Percentiles rank a stretch among this genome's conserved stretches.
Evolutionary conservation across 2,329 filamentous ascomycete species (phyloP).

Genomic region (Monosporascus ibericus): DNA sequence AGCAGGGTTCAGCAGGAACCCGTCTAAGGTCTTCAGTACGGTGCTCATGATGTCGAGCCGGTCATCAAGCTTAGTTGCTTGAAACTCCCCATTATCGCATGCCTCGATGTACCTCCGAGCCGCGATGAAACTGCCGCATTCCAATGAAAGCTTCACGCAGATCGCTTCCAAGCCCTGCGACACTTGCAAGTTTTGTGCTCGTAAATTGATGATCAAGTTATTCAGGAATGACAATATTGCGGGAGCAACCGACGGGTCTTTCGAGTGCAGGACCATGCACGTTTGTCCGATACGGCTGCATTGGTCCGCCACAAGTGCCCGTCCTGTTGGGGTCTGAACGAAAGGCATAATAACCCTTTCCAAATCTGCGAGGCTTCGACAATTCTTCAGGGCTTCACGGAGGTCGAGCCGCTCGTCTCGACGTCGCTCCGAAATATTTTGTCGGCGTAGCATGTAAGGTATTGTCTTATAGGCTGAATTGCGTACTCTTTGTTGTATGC

Average conservation of each 20-base stretch:
- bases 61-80: background rate
- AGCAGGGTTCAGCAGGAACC: background rate
- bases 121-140: conserved; percentile 8
- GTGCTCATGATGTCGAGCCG: background rate
- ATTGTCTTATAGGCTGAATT: conserved; percentile 11
- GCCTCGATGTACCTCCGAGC: conserved; percentile 12
- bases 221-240: conserved; percentile 32
- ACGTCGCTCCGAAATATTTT: conserved; percentile 1
- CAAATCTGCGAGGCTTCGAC: conserved; percentile 11
- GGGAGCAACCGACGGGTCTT: conserved; percentile 9
- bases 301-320: conserved; percentile 5
- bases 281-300: conserved; percentile 1
- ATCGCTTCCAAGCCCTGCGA: conserved; percentile 17
- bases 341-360: conserved; percentile 18
- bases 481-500: conserved; percentile 17
- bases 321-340: conserved; percentile 12
- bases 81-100: background rate
- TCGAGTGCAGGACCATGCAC: background rate
- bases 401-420: conserved; percentile 2
- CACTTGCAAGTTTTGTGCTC: conserved; percentile 2
- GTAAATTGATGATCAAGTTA: conserved; percentile 31
- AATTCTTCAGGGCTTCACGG: conserved; percentile 2
- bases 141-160: conserved; percentile 24
- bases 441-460: conserved; percentile 22
- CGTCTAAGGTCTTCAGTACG: background rate